These are phyloP conservation scores for Oryza nivara DNA, from an alignment of 176 grass and related monocot species.

Conservation along the genomic window DNA sequence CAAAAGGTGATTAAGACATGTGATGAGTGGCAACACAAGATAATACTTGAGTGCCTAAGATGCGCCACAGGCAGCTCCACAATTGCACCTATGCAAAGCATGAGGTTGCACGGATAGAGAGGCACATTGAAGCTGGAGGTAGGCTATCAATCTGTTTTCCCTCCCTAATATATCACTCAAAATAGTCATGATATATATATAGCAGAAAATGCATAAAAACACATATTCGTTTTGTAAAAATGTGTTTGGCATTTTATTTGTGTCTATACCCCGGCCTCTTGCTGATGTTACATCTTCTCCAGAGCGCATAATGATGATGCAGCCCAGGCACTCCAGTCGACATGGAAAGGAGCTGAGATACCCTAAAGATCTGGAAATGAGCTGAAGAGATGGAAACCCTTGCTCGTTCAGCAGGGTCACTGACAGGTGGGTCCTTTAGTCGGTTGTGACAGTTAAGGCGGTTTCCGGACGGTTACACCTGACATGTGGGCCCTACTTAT, in stretches of 20 bases:
- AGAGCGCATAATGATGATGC: background rate
- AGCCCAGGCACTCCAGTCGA: too few relatives aligned
- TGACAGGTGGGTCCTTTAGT: too few relatives aligned
- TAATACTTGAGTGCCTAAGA: background rate
- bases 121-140: background rate
- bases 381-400: background rate
- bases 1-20: slow-evolving; percentile 34
- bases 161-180: background rate
- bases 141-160: background rate
- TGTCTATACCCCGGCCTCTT: background rate
- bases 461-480: too few relatives aligned
- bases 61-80: background rate
- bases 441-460: too few relatives aligned
- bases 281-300: background rate
- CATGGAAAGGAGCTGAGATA: background rate
- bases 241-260: too few relatives aligned
- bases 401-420: too few relatives aligned
- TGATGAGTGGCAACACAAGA: background rate
- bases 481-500: too few relatives aligned
- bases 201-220: background rate
- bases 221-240: too few relatives aligned
- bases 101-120: background rate
- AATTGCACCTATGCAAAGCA: too few relatives aligned
- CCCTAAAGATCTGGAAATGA: background rate
- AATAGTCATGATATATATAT: background rate